A percentile compares a stretch with the other conserved stretches of the same genome.
phyloP scores from a whole-genome alignment of 2,329 filamentous ascomycete genomes.

The Rhinocladiella similis region DNA sequence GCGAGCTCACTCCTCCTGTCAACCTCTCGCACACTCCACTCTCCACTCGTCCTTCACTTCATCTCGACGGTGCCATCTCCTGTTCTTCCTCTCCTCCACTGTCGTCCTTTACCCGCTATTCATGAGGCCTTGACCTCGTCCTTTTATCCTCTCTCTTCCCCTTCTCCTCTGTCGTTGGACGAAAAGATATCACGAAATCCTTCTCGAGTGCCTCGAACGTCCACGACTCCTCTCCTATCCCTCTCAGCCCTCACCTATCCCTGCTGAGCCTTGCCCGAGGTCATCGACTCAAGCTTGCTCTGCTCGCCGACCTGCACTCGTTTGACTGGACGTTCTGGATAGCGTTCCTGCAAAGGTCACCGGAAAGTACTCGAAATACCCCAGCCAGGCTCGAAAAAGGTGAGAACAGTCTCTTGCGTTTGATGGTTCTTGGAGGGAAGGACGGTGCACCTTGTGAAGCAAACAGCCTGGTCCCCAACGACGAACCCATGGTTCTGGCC shows the following conservation, averaged over 20 bases:
- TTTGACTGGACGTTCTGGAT: slow-evolving; percentile 27
- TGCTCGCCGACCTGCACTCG: slow-evolving; percentile 20
- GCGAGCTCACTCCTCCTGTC: slow-evolving; percentile 15
- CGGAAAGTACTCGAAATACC: slow-evolving; percentile 2
- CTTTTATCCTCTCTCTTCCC: slow-evolving; percentile 20
- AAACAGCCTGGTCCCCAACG: not conserved
- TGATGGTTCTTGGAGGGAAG: not conserved
- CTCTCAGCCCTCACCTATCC: slow-evolving; percentile 15
- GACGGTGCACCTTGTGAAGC: not conserved
- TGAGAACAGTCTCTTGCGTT: slow-evolving; percentile 1
- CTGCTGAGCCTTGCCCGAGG: slow-evolving; percentile 22
- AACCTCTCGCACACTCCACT: slow-evolving; percentile 24
- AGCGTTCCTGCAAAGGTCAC: slow-evolving; percentile 23
- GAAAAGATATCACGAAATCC: slow-evolving; percentile 24
- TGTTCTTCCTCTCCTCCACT: slow-evolving; percentile 19
- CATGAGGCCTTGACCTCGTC: slow-evolving; percentile 25
- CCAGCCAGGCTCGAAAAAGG: slow-evolving; percentile 6
- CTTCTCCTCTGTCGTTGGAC: slow-evolving; percentile 24
- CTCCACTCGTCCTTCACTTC: slow-evolving; percentile 21
- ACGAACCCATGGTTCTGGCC: not conserved
- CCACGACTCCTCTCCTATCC: slow-evolving; percentile 24
- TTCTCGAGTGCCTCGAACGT: slow-evolving; percentile 27
- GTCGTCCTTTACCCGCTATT: slow-evolving; percentile 12
- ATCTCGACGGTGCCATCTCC: slow-evolving; percentile 21
- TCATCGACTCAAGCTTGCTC: slow-evolving; percentile 7